Evolutionary conservation across 371 early-diverging fungal genomes (phyloP), one percentile per base, ranked within the genome.

Genomic region (Mucor mucedo): DNA sequence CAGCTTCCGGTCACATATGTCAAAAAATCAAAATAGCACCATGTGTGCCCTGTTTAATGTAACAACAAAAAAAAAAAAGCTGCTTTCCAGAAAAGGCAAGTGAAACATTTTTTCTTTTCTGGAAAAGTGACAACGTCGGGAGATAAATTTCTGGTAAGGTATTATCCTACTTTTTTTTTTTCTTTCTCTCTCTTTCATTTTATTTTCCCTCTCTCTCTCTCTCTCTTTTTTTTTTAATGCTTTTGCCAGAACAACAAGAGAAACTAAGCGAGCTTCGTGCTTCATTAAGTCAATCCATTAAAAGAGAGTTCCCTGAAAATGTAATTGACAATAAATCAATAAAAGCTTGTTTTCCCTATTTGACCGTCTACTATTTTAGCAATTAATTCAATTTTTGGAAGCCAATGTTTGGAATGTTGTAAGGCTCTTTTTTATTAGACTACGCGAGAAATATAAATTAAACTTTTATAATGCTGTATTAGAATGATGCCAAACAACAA

Each of bases 401-500:
- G 72, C 68, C n/a, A 71, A 71, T 58, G 58, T 63, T 29, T 71
- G 72, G 72, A 54, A 62, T 53, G 35, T 60, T 2, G 72, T 65
- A 64, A 60, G 48, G 11, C 16, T 47, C 21, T 45, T 16, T 39
- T 44, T 45, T 8, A 35, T 35, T 9, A 2, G 3, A 44, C 7
- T 8, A 11, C 30, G 5, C 11, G 10, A 4, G 13, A 40, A 39
- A 27, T 16, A 29, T 4, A 49, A 5, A 29, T 11, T 32, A 3
- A 9, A 4, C n/a, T 32, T 11, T 30, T 13, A 2, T 1, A 4
- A 40, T 4, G 10, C 1, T 5, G 55, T 42, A 10, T 35, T 79
- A 89, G 89, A 65, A 74, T 21, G 84, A 82, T 53, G 89, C 93
- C 1, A 80, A 84, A 55, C 75, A 84, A 16, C 91, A 91, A 81